phyloP scores from a whole-genome alignment of 352 stramenopile genomes.

The Pythium diclinum region DNA sequence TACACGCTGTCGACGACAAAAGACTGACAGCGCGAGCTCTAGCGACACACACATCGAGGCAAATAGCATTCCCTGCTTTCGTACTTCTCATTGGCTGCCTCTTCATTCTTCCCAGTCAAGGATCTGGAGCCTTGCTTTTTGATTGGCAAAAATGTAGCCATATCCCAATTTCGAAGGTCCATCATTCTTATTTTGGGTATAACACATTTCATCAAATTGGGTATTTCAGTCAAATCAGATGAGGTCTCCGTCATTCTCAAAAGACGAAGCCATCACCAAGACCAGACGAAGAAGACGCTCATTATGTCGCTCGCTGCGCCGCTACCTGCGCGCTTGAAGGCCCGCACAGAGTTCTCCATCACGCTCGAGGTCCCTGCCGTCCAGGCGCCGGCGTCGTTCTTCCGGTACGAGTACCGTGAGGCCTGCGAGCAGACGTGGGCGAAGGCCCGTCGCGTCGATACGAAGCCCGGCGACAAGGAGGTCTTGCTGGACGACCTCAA shows the following conservation, averaged over 20 bases:
- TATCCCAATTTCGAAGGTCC: neutral
- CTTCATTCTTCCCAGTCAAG: neutral
- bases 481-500: slow-evolving; percentile 84
- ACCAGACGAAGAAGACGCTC: neutral
- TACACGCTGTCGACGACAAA: slow-evolving; percentile 71
- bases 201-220: neutral
- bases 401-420: slow-evolving; percentile 76
- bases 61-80: neutral
- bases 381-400: slow-evolving; percentile 24
- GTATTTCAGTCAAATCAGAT: neutral
- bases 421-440: slow-evolving; percentile 40
- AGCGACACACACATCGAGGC: neutral
- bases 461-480: slow-evolving; percentile 34
- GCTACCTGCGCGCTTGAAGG: slow-evolving; percentile 65
- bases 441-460: slow-evolving; percentile 39
- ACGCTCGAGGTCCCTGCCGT: slow-evolving; percentile 52
- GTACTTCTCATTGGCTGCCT: neutral
- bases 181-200: slow-evolving; percentile 7
- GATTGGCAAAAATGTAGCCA: slow-evolving; percentile 11
- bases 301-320: slow-evolving; percentile 31
- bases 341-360: slow-evolving; percentile 79
- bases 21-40: slow-evolving; percentile 27
- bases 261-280: neutral
- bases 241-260: neutral
- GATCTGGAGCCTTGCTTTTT: neutral